Evolutionary conservation across 2,329 filamentous ascomycete species (phyloP), one percentile per base, ranked within the genome.

Genomic region (Ambrosiella xylebori): DNA sequence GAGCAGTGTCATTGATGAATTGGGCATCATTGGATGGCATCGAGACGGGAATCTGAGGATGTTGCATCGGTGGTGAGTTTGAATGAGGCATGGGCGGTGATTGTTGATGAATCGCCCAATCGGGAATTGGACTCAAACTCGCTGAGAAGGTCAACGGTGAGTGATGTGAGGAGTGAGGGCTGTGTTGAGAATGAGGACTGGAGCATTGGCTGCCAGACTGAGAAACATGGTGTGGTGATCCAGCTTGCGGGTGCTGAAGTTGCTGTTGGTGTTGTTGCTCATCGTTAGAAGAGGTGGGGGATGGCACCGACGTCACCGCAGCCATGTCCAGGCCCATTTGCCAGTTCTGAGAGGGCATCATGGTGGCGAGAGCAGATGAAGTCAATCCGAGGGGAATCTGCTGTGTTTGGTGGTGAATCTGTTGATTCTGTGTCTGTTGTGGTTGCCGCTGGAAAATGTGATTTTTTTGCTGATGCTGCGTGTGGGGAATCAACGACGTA

Each of bases 91-190:
- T 68, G 45, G 78, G 44, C 65, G 67, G 45, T 66, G 68, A 56
- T 67, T 74, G 73, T 63, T 75, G 76, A 58, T 78, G 75, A 56
- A 84, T 73, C 19, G 80, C 75, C 79, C 80, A 84, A 69, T 83
- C 79, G 52, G 12, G 75, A 71, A 65, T 78, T 78, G 57, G 71
- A 69, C 49, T 74, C 67, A 53, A 72, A 68, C 64, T 76, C 75
- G 65, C 41, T 13, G 50, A 15, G 11, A 57, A 60, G 19, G 54
- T 44, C 55, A 75, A 80, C 3, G 78, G 77, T 62, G 78, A 80
- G 38, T 76, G 75, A 60, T 79, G 75, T 56, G 55, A 57, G 27
- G 59, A 60, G 7, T 58, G 49, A 7, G 51, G 51, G 35, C 51
- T 53, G 62, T 75, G 73, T 61, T 78, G 74, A 62, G 74, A 74